Evolutionary conservation across 805 yeast genomes (phyloP), one percentile per base, ranked within the genome.

Genomic region (Sugiyamaella valdiviana): DNA sequence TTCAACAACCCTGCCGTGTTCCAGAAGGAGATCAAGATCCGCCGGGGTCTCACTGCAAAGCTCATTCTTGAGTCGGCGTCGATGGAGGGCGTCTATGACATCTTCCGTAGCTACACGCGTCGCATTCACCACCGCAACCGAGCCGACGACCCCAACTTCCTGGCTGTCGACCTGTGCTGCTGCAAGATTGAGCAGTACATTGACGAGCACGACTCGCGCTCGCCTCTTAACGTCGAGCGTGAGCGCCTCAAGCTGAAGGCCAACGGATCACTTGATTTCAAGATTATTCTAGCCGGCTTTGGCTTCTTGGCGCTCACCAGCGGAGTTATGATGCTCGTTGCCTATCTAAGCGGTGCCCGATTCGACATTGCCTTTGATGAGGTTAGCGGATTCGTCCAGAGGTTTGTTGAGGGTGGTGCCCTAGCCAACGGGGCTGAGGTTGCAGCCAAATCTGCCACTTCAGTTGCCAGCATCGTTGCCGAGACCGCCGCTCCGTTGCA

Each of bases 171-270:
- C 58, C 79, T 87, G 55, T 78, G 79, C 55, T 85, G 95, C 65
- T 96, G 93, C 46, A 84, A 85, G 66, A 79, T 93, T 55, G 95
- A 88, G 61, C 95, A 86, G 70, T 84, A 79, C 66, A 82, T 91
- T 59, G 96, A 91, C 49, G 51, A 58, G 41, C 50, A 62, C 48
- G 58, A 53, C 36, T 53, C 55, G 10, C 32, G 20, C 19, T 47
- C 57, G 4, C 39, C 40, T 15, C 49, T 41, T 37, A 49, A 49
- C 32, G 15, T 43, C n/a, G 23, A 44, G 36, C 42, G 42, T 24
- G 39, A 16, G 9, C 6, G 10, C 16, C 20, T 19, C 5, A 37
- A 42, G n/a, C 53, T 46, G 24, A 36, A 48, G 29, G 23, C 36
- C 17, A 45, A 40, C 21, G 23, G 29, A 10, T 42, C 40, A n/a